Evolutionary conservation across 2,329 filamentous ascomycete genomes (phyloP), one percentile per base, ranked within the genome.

Genomic region (Exophiala lecanii-corni): DNA sequence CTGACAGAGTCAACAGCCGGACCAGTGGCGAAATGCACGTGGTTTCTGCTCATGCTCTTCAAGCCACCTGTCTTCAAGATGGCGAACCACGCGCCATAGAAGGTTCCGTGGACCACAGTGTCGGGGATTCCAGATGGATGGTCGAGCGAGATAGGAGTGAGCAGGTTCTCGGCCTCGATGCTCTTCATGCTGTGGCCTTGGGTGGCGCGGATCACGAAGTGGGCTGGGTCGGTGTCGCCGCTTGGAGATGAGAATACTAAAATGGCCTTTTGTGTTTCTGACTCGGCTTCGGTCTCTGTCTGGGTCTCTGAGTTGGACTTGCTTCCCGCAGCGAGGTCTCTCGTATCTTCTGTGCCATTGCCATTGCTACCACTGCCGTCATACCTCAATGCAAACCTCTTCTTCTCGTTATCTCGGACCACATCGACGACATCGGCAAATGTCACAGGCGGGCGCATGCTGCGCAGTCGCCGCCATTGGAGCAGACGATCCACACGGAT

Each of bases 141-240:
- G 61, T 75, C 74, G 1, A 78, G 59, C 1, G 79, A 81, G 44
- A 96, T 71, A 5, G 82, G 81, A 15, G 72, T 75, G 2, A 95
- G 76, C 2, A 94, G 74, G 0, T 76, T 76, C 35, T 82, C 78
- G n/a, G 79, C 79, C 19, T 86, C 82, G 25, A 82, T 56, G 5
- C 81, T 68, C 58, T 81, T 79, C 60, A 98, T 86, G 57, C 80
- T 88, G 70, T 97, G 92, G 41, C 92, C 92, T 69, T 97, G 92
- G 60, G 94, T 95, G 19, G 92, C 92, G 58, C 92, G 88, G 67
- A 98, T 96, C 21, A 94, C 74, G 70, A 82, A 96, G 62, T 84
- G 74, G 0, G 73, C 63, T 0, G 86, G 74, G 37, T 84, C 70
- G 6, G 63, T 48, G 35, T 66, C 62, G 15, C n/a, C 26, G 17